Conservation (phyloP, 108 stramenopile species). For the Fistulifera pelliculosa region DNA sequence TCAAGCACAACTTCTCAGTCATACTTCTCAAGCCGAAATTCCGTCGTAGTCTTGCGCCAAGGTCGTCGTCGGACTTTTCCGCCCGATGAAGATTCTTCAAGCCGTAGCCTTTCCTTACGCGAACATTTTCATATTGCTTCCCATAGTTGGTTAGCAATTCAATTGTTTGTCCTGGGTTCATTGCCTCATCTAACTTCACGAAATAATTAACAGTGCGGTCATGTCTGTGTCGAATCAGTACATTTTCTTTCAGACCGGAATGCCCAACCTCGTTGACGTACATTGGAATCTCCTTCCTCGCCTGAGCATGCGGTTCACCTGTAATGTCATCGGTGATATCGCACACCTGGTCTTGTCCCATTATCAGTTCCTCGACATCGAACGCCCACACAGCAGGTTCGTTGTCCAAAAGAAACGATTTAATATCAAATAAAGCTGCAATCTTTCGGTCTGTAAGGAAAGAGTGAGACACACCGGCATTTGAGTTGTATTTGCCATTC, state of each 20-base stretch:
- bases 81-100: constrained; percentile 22
- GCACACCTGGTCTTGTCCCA: constrained; percentile 26
- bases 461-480: constrained; percentile 7
- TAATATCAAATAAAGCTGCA: constrained; percentile 12
- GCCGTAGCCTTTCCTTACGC: constrained; percentile 76
- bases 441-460: neutral
- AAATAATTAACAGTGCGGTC: no score
- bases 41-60: constrained; percentile 29
- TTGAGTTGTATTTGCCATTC: constrained; percentile 6
- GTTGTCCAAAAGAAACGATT: constrained; percentile 45
- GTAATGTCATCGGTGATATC: constrained; percentile 76
- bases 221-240: constrained; percentile 16
- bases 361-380: constrained; percentile 25
- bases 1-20: neutral
- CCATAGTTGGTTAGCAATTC: constrained; percentile 59
- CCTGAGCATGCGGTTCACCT: constrained; percentile 47
- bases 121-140: constrained; percentile 43
- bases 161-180: constrained; percentile 50
- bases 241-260: constrained; percentile 32
- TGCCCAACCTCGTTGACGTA: constrained; percentile 81
- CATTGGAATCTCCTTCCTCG: constrained; percentile 37
- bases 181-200: neutral
- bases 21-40: constrained; percentile 25
- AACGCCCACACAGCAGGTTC: constrained; percentile 25
- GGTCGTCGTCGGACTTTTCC: constrained; percentile 29